Percentiles rank a stretch among this genome's conserved stretches.
phyloP scores from a whole-genome alignment of 78 protist species.

The Pigoraptor vietnamica region DNA sequence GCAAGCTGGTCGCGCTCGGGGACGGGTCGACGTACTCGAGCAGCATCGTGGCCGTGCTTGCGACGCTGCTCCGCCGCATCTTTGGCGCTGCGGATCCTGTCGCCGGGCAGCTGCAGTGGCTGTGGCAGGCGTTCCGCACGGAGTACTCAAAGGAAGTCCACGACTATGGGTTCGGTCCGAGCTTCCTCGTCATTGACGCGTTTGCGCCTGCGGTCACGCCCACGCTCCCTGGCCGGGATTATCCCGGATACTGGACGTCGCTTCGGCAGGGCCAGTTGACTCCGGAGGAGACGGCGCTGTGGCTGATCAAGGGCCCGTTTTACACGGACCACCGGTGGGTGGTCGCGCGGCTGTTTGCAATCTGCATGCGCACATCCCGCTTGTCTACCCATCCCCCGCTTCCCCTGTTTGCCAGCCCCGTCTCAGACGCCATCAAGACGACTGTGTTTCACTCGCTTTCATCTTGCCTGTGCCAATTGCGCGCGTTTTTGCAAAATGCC shows the following conservation, averaged over 20 bases:
- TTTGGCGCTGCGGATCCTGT: background rate
- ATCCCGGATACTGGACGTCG: background rate
- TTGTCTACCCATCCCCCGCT: no score
- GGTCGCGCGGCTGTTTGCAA: no score
- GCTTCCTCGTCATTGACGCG: background rate
- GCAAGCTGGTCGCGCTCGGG: background rate
- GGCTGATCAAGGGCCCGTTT: background rate
- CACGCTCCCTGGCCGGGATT: background rate
- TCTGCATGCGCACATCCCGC: no score
- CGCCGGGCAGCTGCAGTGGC: background rate
- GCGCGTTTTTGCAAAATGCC: no score
- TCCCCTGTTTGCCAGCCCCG: no score
- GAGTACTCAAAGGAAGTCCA: background rate
- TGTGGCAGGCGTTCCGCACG: background rate
- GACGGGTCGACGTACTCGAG: background rate
- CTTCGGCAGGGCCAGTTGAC: background rate
- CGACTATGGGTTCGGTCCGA: background rate
- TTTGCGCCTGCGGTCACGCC: background rate
- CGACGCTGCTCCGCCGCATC: background rate
- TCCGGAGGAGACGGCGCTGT: background rate
- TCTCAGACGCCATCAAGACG: no score
- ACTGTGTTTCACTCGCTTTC: no score
- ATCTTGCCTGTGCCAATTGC: no score
- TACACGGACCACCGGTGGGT: background rate
- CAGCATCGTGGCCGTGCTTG: background rate